These are phyloP conservation scores for Ilyonectria mors-panacis DNA, from an alignment of 2,329 filamentous ascomycete species.

Conservation along the genomic window DNA sequence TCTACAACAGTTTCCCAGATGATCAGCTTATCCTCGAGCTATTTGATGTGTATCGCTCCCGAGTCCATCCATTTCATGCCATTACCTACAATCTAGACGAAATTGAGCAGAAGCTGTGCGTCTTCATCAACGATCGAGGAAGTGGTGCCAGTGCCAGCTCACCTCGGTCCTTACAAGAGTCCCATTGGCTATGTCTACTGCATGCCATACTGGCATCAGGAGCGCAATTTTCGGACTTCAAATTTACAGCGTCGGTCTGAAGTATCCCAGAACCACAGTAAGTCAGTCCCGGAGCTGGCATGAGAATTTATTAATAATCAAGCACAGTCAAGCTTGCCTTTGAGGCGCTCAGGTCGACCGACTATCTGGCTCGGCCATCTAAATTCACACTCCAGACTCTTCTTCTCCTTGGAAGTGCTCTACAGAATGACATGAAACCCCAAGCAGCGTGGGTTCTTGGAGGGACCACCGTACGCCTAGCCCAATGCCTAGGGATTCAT, in stretches of 20 bases:
- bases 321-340: conserved; percentile 29
- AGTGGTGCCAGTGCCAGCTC: not conserved
- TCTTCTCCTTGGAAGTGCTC: conserved; percentile 36
- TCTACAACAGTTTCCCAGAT: conserved; percentile 7
- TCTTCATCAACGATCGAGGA: conserved; percentile 18
- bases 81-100: conserved; percentile 26
- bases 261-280: conserved; percentile 27
- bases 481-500: conserved; percentile 36
- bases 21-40: conserved; percentile 32
- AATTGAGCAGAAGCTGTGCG: conserved; percentile 34
- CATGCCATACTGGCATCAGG: conserved; percentile 41
- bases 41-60: conserved; percentile 33
- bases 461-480: conserved; percentile 36
- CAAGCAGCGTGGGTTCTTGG: conserved; percentile 39
- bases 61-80: conserved; percentile 36
- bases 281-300: rapidly evolving
- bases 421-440: conserved; percentile 41
- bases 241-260: not conserved
- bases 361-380: conserved; percentile 34
- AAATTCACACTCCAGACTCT: conserved; percentile 34
- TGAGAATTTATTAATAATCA: not conserved
- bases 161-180: not conserved
- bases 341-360: conserved; percentile 20
- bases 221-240: conserved; percentile 39
- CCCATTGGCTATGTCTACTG: conserved; percentile 31